Conservation (phyloP, 345 rosid species). For the Eucalyptus fibrosa region DNA sequence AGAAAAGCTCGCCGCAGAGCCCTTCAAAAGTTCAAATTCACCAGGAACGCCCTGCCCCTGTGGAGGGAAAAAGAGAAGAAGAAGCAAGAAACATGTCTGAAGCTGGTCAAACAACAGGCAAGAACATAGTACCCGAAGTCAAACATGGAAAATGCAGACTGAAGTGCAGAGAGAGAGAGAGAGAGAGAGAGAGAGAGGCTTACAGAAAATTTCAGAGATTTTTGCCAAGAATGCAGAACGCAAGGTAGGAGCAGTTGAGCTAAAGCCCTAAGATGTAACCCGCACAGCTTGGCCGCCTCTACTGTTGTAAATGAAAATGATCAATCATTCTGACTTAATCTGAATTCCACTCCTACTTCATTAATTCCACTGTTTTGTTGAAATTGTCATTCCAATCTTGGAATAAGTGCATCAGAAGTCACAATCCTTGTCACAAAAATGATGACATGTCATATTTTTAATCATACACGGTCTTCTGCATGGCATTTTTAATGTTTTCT, state of each 20-base stretch:
- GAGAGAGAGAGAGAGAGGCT: not conserved
- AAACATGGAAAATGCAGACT: not conserved
- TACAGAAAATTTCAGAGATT: not conserved
- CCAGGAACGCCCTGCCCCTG: not conserved
- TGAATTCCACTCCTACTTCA: not conserved
- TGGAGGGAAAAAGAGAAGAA: not conserved
- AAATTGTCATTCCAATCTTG: slow-evolving; percentile 12
- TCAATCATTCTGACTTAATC: not conserved
- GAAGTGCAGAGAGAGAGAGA: not conserved
- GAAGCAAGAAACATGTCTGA: not conserved
- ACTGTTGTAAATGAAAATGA: not conserved
- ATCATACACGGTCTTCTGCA: accelerated
- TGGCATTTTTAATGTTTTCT: not conserved
- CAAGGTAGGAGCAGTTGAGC: not conserved
- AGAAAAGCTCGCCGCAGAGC: not conserved
- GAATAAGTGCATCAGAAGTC: slow-evolving; percentile 52
- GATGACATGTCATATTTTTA: not conserved
- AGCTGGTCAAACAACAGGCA: not conserved
- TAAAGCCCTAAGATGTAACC: not conserved
- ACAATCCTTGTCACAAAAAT: accelerated
- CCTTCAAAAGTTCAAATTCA: not conserved
- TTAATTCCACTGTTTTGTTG: not conserved
- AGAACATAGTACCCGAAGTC: not conserved
- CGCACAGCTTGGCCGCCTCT: not conserved
- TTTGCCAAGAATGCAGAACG: not conserved